Percentiles rank a stretch among this genome's conserved stretches.
These are phyloP conservation scores for Cadophora gregata DNA, from an alignment of 2,329 filamentous ascomycete species.

Conservation along the genomic window DNA sequence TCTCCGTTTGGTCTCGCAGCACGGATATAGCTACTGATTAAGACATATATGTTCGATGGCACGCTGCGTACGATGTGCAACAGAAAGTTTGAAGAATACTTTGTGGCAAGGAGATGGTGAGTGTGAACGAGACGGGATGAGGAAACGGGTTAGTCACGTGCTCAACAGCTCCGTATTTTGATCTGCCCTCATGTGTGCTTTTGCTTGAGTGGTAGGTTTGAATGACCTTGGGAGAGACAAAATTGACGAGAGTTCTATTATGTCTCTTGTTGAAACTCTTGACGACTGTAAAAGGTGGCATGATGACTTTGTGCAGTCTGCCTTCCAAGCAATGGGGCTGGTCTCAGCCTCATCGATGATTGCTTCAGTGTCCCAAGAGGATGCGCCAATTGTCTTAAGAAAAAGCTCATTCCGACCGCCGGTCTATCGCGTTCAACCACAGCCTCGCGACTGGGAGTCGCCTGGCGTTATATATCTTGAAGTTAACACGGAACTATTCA, in stretches of 20 bases:
- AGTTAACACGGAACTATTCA: background rate
- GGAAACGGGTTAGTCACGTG: background rate
- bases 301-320: background rate
- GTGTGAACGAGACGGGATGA: background rate
- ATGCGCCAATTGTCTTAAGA: background rate
- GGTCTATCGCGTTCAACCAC: background rate
- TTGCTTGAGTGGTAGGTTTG: background rate
- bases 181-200: background rate
- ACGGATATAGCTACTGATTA: background rate
- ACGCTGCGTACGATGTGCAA: slow-evolving; percentile 7
- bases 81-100: background rate
- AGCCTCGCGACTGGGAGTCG: background rate
- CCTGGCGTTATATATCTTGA: background rate
- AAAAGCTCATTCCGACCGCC: background rate
- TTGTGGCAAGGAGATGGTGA: too few relatives aligned
- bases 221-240: background rate
- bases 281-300: background rate
- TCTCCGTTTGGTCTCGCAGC: background rate
- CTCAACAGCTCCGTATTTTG: background rate
- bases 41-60: background rate
- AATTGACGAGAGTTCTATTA: background rate
- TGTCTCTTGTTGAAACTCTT: background rate
- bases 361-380: background rate
- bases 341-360: background rate
- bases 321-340: background rate